phyloP scores from a whole-genome alignment of 129 eudicot species.

The Arctium lappa region DNA sequence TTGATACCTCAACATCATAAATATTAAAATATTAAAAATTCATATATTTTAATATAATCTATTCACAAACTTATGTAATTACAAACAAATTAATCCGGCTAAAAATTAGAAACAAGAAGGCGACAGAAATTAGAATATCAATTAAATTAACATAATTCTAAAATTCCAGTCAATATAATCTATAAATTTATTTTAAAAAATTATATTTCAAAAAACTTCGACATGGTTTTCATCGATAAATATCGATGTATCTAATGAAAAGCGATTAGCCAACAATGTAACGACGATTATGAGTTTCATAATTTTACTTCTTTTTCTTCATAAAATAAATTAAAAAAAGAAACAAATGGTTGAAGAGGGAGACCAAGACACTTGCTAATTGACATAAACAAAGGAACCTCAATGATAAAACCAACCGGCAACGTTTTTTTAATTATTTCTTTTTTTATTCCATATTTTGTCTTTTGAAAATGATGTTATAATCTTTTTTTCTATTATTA shows the following conservation, averaged over 20 bases:
- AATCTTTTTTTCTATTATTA: not conserved
- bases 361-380: constrained; percentile 39
- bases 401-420: constrained; percentile 50
- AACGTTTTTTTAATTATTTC: constrained; percentile 9
- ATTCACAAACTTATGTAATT: not conserved
- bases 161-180: constrained; percentile 33
- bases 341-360: not conserved
- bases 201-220: constrained; percentile 15
- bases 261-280: constrained; percentile 32
- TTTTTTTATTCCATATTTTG: constrained; percentile 27
- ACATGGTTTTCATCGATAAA: constrained; percentile 54
- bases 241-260: constrained; percentile 57
- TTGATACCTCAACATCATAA: not conserved
- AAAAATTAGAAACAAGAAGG: constrained; percentile 24
- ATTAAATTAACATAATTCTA: constrained; percentile 26
- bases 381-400: constrained; percentile 48
- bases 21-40: not conserved
- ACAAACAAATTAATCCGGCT: constrained; percentile 15
- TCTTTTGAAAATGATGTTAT: constrained; percentile 34
- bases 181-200: not conserved
- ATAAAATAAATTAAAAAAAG: not conserved
- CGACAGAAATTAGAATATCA: constrained; percentile 54
- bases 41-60: not conserved
- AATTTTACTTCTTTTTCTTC: not conserved
- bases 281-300: constrained; percentile 34